Percentiles rank a stretch among this genome's conserved stretches.
phyloP scores from a whole-genome alignment of 2,329 filamentous ascomycete species.

The Fusarium oxysporum region DNA sequence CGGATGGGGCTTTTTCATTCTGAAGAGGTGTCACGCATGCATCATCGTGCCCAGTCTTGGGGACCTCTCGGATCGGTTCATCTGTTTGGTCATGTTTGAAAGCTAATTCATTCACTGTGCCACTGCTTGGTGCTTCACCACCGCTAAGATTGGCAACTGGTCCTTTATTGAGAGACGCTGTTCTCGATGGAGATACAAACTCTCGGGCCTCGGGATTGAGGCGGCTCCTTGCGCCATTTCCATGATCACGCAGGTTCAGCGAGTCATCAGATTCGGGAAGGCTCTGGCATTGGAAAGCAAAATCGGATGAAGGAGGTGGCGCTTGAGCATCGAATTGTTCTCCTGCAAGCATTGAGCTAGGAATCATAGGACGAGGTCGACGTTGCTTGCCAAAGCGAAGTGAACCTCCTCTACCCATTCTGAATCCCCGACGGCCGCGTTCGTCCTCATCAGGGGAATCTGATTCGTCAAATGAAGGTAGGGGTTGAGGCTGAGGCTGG shows the following conservation, averaged over 20 bases:
- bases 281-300: conserved; percentile 21
- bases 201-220: conserved; percentile 39
- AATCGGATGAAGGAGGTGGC: conserved; percentile 25
- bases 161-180: background rate
- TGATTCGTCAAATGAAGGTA: conserved; percentile 7
- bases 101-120: background rate
- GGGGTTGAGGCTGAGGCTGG: background rate
- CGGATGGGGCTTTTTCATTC: background rate
- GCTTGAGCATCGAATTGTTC: conserved; percentile 9
- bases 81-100: background rate
- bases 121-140: background rate
- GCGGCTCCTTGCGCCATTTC: conserved; percentile 11
- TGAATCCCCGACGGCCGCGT: conserved; percentile 39
- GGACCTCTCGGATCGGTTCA: background rate
- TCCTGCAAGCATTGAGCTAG: conserved; percentile 30
- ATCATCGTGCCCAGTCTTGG: background rate
- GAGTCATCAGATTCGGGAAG: background rate
- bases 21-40: background rate
- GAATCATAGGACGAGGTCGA: conserved; percentile 33
- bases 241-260: background rate
- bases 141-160: background rate
- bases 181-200: conserved; percentile 40
- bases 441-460: conserved; percentile 18
- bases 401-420: conserved; percentile 49
- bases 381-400: conserved; percentile 49